phyloP scores from a whole-genome alignment of 225 moss, liverwort and hornwort species.

The Bryum argenteum region DNA sequence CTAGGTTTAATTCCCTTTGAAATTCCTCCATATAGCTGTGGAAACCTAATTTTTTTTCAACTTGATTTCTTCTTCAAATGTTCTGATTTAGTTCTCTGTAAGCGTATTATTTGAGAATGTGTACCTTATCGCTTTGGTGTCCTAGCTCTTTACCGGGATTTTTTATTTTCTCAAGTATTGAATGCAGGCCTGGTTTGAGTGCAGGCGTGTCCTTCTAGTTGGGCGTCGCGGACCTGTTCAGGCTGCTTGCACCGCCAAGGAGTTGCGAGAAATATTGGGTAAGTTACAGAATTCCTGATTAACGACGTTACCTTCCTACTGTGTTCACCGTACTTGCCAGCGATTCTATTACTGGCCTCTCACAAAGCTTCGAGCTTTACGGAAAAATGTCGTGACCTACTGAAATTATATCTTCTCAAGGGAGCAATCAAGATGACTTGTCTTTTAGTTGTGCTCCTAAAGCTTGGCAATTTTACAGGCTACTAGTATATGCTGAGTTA shows the following conservation, averaged over 20 bases:
- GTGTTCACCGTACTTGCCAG: background rate
- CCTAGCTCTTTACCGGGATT: slow-evolving; percentile 18
- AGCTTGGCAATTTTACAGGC: background rate
- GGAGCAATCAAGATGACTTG: background rate
- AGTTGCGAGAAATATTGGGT: slow-evolving; percentile 92
- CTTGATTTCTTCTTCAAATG: slow-evolving; percentile 2
- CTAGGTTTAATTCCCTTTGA: slow-evolving; percentile 18
- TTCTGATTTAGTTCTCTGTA: background rate
- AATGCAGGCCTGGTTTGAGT: slow-evolving; percentile 53
- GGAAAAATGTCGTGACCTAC: background rate
- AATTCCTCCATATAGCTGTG: slow-evolving; percentile 11
- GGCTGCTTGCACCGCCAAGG: slow-evolving; percentile 96
- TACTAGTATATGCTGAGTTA: slow-evolving; percentile 29
- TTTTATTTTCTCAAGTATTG: slow-evolving; percentile 43
- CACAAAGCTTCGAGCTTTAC: background rate
- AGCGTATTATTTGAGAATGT: background rate
- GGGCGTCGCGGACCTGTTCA: slow-evolving; percentile 98
- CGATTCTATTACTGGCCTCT: slow-evolving; percentile 11
- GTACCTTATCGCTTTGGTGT: slow-evolving; percentile 14
- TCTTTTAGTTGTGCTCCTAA: background rate
- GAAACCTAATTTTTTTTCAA: background rate
- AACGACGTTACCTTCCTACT: slow-evolving; percentile 13
- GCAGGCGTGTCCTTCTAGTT: slow-evolving; percentile 86
- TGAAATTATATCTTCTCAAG: background rate
- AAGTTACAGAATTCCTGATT: slow-evolving; percentile 6